Evolutionary conservation across 2,329 filamentous ascomycete genomes (phyloP).

Genomic region (Pestalotiopsis sp.): DNA sequence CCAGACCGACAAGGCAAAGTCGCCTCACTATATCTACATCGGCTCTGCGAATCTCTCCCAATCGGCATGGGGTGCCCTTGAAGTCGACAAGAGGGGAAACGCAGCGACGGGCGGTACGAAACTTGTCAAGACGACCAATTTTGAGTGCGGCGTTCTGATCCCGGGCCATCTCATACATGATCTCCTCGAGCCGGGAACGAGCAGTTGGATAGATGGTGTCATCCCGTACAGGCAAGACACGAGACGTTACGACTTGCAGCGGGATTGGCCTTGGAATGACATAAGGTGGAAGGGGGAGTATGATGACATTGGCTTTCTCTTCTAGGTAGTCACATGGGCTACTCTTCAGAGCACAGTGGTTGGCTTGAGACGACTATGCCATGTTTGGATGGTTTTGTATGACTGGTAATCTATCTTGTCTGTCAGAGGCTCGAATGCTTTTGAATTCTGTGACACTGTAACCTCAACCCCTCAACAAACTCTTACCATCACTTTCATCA

Average conservation of each 20-base stretch:
- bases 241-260: neutral
- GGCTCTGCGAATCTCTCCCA: conserved; percentile 27
- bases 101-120: conserved; percentile 23
- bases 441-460: neutral
- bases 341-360: no score
- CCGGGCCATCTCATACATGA: conserved; percentile 20
- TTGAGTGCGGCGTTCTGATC: conserved; percentile 27
- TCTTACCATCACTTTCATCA: conserved; percentile 21
- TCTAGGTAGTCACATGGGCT: no score
- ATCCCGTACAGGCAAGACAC: conserved; percentile 21
- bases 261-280: neutral
- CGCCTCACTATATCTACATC: conserved; percentile 27
- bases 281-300: neutral
- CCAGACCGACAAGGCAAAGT: neutral
- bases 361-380: no score
- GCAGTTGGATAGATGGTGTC: conserved; percentile 23
- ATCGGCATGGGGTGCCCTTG: conserved; percentile 25
- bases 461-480: conserved; percentile 13
- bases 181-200: conserved; percentile 23
- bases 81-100: conserved; percentile 24
- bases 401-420: no score
- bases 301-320: neutral
- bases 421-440: no score
- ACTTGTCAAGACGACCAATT: conserved; percentile 24
- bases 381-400: no score